Conservation (phyloP, 192 early-diverging fungal genomes). For the Helicostylum pulchrum region DNA sequence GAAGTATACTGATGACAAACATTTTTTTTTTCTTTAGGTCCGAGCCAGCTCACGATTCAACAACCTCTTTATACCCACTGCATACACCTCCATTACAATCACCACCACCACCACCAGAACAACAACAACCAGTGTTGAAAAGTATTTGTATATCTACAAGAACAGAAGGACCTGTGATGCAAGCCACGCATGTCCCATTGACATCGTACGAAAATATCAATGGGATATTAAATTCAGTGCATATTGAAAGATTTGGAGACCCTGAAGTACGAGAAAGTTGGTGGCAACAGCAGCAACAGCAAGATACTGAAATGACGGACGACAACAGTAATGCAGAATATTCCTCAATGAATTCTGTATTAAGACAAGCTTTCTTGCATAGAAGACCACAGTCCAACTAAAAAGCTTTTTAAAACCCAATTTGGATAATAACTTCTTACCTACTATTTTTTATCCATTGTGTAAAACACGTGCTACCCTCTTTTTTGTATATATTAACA, state of each 20-base stretch:
- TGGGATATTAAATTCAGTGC: slow-evolving; percentile 18
- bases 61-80: neutral
- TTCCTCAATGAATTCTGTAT: slow-evolving; percentile 15
- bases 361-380: slow-evolving; percentile 26
- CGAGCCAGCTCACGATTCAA: neutral
- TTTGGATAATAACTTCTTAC: slow-evolving; percentile 9
- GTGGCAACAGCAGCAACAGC: slow-evolving; percentile 15
- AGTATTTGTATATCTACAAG: slow-evolving; percentile 10
- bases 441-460: neutral
- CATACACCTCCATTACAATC: neutral
- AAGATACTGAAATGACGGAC: slow-evolving; percentile 2
- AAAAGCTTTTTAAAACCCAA: neutral
- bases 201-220: slow-evolving; percentile 24
- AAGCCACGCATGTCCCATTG: neutral
- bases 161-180: neutral
- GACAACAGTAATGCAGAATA: slow-evolving; percentile 8
- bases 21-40: too few relatives aligned
- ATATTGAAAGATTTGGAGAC: slow-evolving; percentile 22
- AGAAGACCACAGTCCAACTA: neutral
- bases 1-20: too few relatives aligned
- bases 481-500: neutral
- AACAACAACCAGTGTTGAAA: neutral
- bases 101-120: too few relatives aligned
- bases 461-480: neutral
- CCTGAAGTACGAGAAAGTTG: slow-evolving; percentile 23